phyloP scores from a whole-genome alignment of 306 rosid genomes.

The Cucumis melo region DNA sequence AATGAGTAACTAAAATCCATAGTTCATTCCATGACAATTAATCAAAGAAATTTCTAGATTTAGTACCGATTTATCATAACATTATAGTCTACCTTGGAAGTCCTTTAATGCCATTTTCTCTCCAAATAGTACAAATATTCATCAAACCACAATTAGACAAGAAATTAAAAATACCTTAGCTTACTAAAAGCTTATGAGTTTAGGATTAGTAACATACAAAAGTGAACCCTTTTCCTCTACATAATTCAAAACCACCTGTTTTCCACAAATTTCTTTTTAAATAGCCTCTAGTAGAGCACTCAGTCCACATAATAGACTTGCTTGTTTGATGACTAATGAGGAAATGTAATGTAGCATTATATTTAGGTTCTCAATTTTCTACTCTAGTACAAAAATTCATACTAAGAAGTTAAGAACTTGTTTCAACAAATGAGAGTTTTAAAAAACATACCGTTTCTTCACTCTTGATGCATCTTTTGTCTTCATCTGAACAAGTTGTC shows the following conservation, averaged over 20 bases:
- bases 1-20: not conserved
- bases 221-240: too few relatives aligned
- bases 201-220: too few relatives aligned
- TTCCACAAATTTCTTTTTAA: too few relatives aligned
- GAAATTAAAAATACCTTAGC: too few relatives aligned
- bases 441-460: constrained; percentile 36
- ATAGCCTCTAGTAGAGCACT: too few relatives aligned
- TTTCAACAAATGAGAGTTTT: not conserved
- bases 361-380: constrained; percentile 56
- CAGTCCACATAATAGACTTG: constrained; percentile 24
- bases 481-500: constrained; percentile 67
- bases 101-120: too few relatives aligned
- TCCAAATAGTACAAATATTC: too few relatives aligned
- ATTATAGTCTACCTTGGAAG: too few relatives aligned
- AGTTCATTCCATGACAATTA: not conserved
- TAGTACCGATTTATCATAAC: too few relatives aligned
- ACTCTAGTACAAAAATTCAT: not conserved
- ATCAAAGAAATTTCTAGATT: not conserved
- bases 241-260: too few relatives aligned
- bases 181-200: too few relatives aligned
- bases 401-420: not conserved
- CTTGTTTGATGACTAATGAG: constrained; percentile 23
- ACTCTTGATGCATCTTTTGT: constrained; percentile 54
- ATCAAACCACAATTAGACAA: too few relatives aligned
- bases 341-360: constrained; percentile 30